Evolutionary conservation across 148 eudicot genomes (phyloP).

Genomic region (Hydrangea macrophylla): DNA sequence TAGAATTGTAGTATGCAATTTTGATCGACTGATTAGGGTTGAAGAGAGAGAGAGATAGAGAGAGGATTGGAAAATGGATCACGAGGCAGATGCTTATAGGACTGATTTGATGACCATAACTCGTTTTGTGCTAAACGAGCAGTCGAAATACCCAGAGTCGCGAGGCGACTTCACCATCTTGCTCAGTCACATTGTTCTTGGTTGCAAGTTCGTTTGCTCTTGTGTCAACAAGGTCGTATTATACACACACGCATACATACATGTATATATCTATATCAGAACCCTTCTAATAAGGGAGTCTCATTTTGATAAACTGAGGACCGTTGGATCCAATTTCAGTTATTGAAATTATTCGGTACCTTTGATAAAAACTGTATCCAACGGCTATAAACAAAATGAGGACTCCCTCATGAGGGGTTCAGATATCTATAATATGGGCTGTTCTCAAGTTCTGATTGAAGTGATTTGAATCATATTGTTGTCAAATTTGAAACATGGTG

Average conservation of each 20-base stretch:
- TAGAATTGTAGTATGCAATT: too few relatives aligned
- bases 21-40: too few relatives aligned
- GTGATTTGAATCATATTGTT: neutral
- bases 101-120: slow-evolving; percentile 96
- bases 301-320: too few relatives aligned
- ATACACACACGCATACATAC: too few relatives aligned
- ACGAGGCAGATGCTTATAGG: slow-evolving; percentile 66
- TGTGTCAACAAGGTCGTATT: slow-evolving; percentile 76
- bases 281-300: too few relatives aligned
- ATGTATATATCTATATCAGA: too few relatives aligned
- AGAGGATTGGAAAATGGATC: slow-evolving; percentile 54
- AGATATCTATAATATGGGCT: neutral
- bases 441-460: neutral
- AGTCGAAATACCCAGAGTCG: slow-evolving; percentile 71
- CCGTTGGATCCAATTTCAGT: neutral
- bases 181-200: slow-evolving; percentile 88
- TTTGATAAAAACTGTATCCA: too few relatives aligned
- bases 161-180: slow-evolving; percentile 87
- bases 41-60: too few relatives aligned
- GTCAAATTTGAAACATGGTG: too few relatives aligned
- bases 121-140: slow-evolving; percentile 82
- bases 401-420: too few relatives aligned
- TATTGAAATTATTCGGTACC: neutral
- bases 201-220: slow-evolving; percentile 94
- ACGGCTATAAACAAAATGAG: too few relatives aligned